Conservation (phyloP, 306 rosid genomes). For the Hippophae tibetana region DNA sequence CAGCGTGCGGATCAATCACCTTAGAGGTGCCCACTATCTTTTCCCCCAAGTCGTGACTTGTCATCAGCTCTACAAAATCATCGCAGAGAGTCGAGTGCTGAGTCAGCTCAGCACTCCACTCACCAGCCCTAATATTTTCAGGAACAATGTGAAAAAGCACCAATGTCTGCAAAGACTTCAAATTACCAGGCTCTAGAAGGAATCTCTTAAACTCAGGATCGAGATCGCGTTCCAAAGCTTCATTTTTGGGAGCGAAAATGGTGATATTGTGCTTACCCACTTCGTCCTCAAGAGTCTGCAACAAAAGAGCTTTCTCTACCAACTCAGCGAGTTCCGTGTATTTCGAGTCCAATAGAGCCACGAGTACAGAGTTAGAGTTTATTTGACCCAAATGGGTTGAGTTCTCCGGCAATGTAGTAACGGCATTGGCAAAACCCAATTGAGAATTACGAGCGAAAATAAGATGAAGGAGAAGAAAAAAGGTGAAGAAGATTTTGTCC, state of each 20-base stretch:
- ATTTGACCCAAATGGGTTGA: not conserved
- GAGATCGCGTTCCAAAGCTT: conserved; percentile 26
- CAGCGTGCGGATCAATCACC: conserved; percentile 20
- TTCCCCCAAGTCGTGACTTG: conserved; percentile 10
- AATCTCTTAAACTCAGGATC: conserved; percentile 25
- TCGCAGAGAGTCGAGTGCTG: conserved; percentile 7
- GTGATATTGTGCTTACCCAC: conserved; percentile 21
- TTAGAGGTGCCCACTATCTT: conserved; percentile 16
- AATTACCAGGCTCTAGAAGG: conserved; percentile 20
- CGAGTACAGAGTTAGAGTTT: conserved; percentile 26
- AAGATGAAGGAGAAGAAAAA: no score
- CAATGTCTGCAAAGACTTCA: conserved; percentile 20
- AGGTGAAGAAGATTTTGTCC: no score
- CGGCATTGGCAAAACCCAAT: no score
- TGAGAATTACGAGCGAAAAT: no score
- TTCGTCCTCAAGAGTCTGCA: conserved; percentile 17
- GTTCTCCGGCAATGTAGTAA: not conserved
- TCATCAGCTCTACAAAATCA: conserved; percentile 9
- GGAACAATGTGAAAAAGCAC: conserved; percentile 24
- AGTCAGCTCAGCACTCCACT: conserved; percentile 14
- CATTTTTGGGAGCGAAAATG: conserved; percentile 22
- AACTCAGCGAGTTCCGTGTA: conserved; percentile 26
- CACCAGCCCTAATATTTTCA: conserved; percentile 9
- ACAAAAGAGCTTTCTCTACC: conserved; percentile 20
- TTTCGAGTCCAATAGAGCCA: conserved; percentile 26